A percentile compares a stretch with the other conserved stretches of the same genome.
phyloP scores from a whole-genome alignment of 2,329 filamentous ascomycete genomes.

The Fusarium scirpi region DNA sequence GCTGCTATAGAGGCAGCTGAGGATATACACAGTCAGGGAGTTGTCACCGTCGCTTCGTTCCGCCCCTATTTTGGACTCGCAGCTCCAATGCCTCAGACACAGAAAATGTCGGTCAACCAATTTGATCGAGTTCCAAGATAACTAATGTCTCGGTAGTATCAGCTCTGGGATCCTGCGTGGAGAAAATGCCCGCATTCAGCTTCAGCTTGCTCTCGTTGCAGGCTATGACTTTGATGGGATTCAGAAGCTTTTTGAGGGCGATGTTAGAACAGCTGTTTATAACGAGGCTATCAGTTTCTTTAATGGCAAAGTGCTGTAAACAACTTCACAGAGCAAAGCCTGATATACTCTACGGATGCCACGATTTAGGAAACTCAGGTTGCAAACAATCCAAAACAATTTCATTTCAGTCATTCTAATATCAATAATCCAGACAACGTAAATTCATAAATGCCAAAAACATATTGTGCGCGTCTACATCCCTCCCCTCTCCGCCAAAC shows the following conservation, averaged over 20 bases:
- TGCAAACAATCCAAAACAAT: slow-evolving; percentile 3
- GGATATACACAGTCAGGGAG: slow-evolving; percentile 45
- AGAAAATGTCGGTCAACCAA: background rate
- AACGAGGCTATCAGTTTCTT: background rate
- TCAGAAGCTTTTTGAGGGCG: slow-evolving; percentile 47
- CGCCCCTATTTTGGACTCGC: slow-evolving; percentile 34
- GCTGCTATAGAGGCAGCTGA: slow-evolving; percentile 44
- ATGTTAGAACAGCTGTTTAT: slow-evolving; percentile 18
- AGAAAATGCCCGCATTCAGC: slow-evolving; percentile 50
- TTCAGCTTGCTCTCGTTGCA: slow-evolving; percentile 50
- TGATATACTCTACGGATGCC: background rate
- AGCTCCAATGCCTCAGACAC: background rate
- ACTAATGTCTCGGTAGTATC: slow-evolving; percentile 29
- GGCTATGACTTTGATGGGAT: slow-evolving; percentile 47
- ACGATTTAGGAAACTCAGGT: background rate
- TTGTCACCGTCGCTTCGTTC: slow-evolving; percentile 47
- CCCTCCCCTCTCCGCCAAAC: slow-evolving; percentile 26
- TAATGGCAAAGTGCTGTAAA: background rate
- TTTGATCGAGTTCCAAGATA: background rate
- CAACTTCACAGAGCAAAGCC: background rate
- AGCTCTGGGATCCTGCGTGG: slow-evolving; percentile 47
- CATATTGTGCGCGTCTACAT: slow-evolving; percentile 1
- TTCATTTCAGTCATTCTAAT: background rate
- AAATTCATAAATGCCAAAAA: slow-evolving; percentile 2
- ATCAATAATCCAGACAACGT: background rate